Conservation (phyloP, 1,139 yeast genomes). For the Trichomonascaceae sp. region DNA sequence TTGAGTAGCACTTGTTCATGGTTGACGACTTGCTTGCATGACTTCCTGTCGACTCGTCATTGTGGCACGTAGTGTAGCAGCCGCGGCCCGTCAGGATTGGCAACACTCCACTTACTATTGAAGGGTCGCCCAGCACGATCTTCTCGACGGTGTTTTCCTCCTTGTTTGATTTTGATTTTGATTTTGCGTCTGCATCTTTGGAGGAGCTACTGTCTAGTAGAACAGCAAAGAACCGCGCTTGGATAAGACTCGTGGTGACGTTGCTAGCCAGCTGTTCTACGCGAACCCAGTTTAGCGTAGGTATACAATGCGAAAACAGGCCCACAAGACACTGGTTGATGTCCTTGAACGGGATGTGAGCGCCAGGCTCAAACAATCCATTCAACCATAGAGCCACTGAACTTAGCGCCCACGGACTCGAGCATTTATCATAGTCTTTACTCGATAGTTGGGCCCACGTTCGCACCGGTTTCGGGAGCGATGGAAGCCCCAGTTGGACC, state of each 20-base stretch:
- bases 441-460: conserved; percentile 30
- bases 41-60: conserved; percentile 3
- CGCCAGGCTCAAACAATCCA: conserved; percentile 7
- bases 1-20: conserved; percentile 25
- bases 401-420: conserved; percentile 37
- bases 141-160: not conserved
- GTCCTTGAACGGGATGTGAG: conserved; percentile 33
- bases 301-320: conserved; percentile 37
- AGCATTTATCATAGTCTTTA: conserved; percentile 30
- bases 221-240: conserved; percentile 34
- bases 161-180: conserved; percentile 1
- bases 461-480: conserved; percentile 24
- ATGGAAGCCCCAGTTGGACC: conserved; percentile 16
- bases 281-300: conserved; percentile 40
- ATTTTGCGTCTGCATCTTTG: conserved; percentile 10
- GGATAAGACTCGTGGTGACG: conserved; percentile 35
- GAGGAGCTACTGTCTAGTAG: conserved; percentile 16
- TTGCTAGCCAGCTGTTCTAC: conserved; percentile 45
- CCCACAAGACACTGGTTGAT: conserved; percentile 32
- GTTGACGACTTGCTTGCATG: too few relatives aligned
- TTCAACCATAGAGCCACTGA: conserved; percentile 24
- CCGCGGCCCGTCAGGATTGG: conserved; percentile 29
- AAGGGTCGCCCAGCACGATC: not conserved
- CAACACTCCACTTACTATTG: conserved; percentile 28
- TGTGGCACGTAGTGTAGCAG: conserved; percentile 23